A percentile compares a stretch with the other conserved stretches of the same genome.
Evolutionary conservation across 306 rosid species (phyloP).

Genomic region (Citrullus amarus): DNA sequence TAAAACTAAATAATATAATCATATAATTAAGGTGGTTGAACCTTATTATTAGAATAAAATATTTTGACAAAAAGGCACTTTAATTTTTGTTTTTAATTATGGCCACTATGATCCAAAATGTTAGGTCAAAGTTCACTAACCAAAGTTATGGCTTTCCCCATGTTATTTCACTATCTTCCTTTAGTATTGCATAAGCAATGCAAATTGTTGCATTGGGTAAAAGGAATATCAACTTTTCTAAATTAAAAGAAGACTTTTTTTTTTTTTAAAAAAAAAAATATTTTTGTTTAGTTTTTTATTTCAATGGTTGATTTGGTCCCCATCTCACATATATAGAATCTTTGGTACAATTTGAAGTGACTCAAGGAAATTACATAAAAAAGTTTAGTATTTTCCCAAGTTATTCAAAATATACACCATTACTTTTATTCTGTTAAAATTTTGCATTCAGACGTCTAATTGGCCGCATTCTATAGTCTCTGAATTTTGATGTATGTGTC

Average conservation of each 20-base stretch:
- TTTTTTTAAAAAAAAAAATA: not conserved
- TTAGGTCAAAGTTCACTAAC: not conserved
- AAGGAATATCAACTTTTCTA: not conserved
- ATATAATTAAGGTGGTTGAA: too few relatives aligned
- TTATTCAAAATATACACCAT: too few relatives aligned
- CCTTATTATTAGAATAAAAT: not conserved
- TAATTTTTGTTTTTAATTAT: not conserved
- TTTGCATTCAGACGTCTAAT: too few relatives aligned
- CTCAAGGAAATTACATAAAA: not conserved
- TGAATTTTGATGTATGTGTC: too few relatives aligned
- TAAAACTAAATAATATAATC: too few relatives aligned
- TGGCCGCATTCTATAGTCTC: too few relatives aligned
- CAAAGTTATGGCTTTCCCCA: not conserved
- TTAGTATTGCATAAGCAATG: not conserved
- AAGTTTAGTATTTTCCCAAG: too few relatives aligned
- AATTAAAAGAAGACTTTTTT: not conserved
- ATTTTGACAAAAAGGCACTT: not conserved
- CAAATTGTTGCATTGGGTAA: not conserved
- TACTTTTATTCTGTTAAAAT: too few relatives aligned
- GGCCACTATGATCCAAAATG: not conserved
- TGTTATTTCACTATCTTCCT: constrained; percentile 1
- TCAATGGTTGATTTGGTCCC: not conserved
- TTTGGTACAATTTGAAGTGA: not conserved
- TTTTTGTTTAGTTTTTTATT: too few relatives aligned
- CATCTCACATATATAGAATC: not conserved